phyloP scores from a whole-genome alignment of 179 eudicot species.

The Beta corolliflora region DNA sequence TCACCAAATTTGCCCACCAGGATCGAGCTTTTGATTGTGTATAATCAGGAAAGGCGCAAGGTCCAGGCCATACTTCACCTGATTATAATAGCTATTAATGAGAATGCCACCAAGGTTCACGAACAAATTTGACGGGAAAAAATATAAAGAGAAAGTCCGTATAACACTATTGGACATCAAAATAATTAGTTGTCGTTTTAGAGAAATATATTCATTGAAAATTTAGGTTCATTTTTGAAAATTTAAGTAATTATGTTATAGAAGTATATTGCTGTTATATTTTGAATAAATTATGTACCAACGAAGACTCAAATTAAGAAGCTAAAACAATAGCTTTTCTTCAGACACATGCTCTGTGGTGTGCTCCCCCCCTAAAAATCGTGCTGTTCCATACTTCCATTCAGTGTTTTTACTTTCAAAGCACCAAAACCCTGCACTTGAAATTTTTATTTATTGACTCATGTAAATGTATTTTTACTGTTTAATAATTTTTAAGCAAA shows the following conservation, averaged over 20 bases:
- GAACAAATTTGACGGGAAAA: neutral
- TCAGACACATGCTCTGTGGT: neutral
- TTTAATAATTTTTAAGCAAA: no score
- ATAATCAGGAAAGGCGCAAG: slow-evolving; percentile 96
- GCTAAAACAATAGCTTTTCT: neutral
- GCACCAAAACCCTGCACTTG: slow-evolving; percentile 2
- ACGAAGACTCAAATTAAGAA: neutral
- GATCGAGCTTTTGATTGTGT: slow-evolving; percentile 83
- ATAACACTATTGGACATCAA: neutral
- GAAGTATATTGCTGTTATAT: neutral
- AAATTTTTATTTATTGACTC: neutral
- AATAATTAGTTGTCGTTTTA: neutral
- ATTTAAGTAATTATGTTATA: neutral
- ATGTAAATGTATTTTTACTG: neutral
- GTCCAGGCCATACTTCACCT: slow-evolving; percentile 99
- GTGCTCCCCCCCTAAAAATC: neutral
- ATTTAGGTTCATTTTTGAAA: neutral
- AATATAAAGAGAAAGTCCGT: neutral
- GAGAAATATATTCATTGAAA: neutral
- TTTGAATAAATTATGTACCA: neutral
- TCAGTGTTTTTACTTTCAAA: neutral
- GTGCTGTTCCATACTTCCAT: no score
- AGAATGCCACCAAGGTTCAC: slow-evolving; percentile 7
- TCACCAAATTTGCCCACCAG: slow-evolving; percentile 94
- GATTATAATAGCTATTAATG: slow-evolving; percentile 13